These are phyloP conservation scores for Didymosphaeria variabile DNA, from an alignment of 2,329 filamentous ascomycete genomes.

Conservation along the genomic window DNA sequence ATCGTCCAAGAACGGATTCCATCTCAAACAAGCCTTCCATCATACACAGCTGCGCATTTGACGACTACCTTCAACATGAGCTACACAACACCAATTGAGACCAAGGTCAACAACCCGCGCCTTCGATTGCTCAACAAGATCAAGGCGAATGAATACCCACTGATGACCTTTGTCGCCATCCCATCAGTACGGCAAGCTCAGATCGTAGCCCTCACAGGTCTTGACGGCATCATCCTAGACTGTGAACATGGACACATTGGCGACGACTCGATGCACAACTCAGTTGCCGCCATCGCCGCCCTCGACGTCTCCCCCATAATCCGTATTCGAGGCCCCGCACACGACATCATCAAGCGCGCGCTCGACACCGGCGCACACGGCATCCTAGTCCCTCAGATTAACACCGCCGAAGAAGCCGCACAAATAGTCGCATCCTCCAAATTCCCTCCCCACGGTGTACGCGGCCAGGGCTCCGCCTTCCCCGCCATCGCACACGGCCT, in stretches of 20 bases:
- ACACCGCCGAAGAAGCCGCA: constrained; percentile 57
- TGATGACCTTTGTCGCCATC: constrained; percentile 62
- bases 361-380: constrained; percentile 67
- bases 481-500: constrained; percentile 57
- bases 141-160: constrained; percentile 50
- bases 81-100: constrained; percentile 26
- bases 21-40: neutral
- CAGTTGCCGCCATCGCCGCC: constrained; percentile 65
- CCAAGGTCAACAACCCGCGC: constrained; percentile 49
- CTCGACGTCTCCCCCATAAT: constrained; percentile 65
- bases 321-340: constrained; percentile 59
- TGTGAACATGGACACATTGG: constrained; percentile 66
- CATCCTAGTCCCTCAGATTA: constrained; percentile 65
- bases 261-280: constrained; percentile 66
- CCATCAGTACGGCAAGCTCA: constrained; percentile 60
- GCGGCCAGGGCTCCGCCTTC: constrained; percentile 67
- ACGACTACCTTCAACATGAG: constrained; percentile 16
- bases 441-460: constrained; percentile 64
- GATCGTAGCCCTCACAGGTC: constrained; percentile 67
- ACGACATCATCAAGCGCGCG: constrained; percentile 63
- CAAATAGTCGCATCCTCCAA: constrained; percentile 62
- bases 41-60: neutral
- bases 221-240: constrained; percentile 73
- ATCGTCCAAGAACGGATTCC: neutral
- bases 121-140: constrained; percentile 57